Base-by-base conservation (phyloP, 148 eudicot genomes). In the Silene uniflora region DNA sequence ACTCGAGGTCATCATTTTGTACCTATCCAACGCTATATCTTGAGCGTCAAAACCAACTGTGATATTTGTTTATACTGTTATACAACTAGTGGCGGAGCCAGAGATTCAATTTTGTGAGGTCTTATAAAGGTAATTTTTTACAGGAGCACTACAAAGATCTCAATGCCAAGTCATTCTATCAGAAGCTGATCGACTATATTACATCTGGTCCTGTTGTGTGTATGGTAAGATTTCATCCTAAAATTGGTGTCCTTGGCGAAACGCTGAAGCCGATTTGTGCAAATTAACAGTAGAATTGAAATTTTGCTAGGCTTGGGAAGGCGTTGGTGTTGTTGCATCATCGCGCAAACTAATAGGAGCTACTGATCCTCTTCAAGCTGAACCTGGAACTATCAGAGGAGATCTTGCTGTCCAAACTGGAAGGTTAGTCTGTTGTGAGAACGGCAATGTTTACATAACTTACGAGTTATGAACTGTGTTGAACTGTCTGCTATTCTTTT, bases 81-180 rank as follows among this genome's bases (percentile, higher is more conserved):
- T n/a, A n/a, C n/a, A n/a, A n/a, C n/a, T n/a, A n/a, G n/a, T n/a
- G 6, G 42, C 42, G 42, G 42, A 35, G 6, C 42, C 42, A 35
- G 42, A 35, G 5, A 35, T 35, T 35, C 42, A 3, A 35, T 6
- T 35, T 4, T 35, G 7, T 35, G 7, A 6, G 42, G 6, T 62
- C 75, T 69, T 62, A 74, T 64, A 46, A 6, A 39, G 56, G 64
- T 24, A n/a, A 24, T 60, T 73, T 59, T 74, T 46, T 64, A 42
- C 79, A 95, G 98, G 98, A 92, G 86, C 98, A 95, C 78, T 95
- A 95, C 78, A 90, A 92, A 87, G 98, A 95, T 84, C 89, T 95
- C 77, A 88, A 84, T 75, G 77, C 92, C 18, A 95, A 89, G 85
- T 83, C 97, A 59, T 95, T 95, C 81, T 95, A 88, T 85, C 90